Evolutionary conservation across 352 stramenopile genomes (phyloP).

Genomic region (Phytophthora pini): DNA sequence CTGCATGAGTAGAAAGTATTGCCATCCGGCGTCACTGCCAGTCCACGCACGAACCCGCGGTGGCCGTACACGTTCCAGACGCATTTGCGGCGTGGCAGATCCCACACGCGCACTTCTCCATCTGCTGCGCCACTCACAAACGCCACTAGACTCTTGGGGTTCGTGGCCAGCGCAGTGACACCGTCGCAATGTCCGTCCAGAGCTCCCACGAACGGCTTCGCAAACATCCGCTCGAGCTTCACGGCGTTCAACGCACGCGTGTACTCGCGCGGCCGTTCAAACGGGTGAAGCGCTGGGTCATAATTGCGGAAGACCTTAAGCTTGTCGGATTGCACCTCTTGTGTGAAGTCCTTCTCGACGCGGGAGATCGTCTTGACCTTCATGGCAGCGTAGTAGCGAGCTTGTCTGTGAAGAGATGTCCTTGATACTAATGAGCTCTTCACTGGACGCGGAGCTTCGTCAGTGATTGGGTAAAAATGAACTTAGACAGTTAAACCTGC

Average conservation of each 20-base stretch:
- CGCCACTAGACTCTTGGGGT: constrained; percentile 89
- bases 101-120: constrained; percentile 97
- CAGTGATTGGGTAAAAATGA: constrained; percentile 18
- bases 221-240: constrained; percentile 99
- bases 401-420: constrained; percentile 19
- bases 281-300: constrained; percentile 95
- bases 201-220: constrained; percentile 97
- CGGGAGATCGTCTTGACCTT: constrained; percentile 99
- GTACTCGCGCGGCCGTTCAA: constrained; percentile 95
- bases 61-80: constrained; percentile 95
- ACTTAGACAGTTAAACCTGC: constrained; percentile 17
- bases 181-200: constrained; percentile 98
- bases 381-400: constrained; percentile 70
- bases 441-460: constrained; percentile 36
- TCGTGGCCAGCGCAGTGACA: constrained; percentile 94
- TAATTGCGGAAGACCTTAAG: constrained; percentile 97
- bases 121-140: constrained; percentile 92
- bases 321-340: constrained; percentile 94
- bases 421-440: constrained; percentile 23
- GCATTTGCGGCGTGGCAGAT: constrained; percentile 94
- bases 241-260: constrained; percentile 96
- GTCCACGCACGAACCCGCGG: constrained; percentile 92
- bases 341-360: constrained; percentile 94
- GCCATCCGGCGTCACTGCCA: constrained; percentile 85
- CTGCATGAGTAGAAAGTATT: constrained; percentile 94